Base-by-base conservation (phyloP, 2,329 filamentous ascomycete species). In the Neonectria punicea region DNA sequence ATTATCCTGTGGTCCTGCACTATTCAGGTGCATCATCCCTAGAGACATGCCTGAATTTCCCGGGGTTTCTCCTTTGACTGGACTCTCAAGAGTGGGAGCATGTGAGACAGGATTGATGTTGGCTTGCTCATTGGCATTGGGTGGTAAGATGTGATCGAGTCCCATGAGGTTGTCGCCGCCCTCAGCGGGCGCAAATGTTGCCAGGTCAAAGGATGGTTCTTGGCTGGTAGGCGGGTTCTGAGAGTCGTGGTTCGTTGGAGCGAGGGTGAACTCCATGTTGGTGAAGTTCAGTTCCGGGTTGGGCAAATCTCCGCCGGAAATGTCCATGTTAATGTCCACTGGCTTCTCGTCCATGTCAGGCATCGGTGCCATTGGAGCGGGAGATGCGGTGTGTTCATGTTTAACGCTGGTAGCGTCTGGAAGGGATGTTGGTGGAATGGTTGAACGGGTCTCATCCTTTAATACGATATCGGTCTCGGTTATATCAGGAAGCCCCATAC, bases 221-320 rank as follows among this genome's bases (percentile, higher is more conserved):
- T 75, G 74, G 13, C 71, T 55, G 20, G 68, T 71, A 30, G 70
- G 41, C 32, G 59, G 60, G 16, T 73, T 64, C 49, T 76, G 73
- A 32, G 60, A 68, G 20, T 78, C 68, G 61, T 75, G 75, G 53
- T 76, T 78, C 9, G 80, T 67, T 1, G 85, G 83, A 2, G 83
- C 86, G 5, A 87, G 77, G 0, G 84, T 82, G 67, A 88, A 88
- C 39, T 85, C 81, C 84, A 87, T 87, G 67, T 87, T 80, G 14
- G 86, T 87, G 69, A 87, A 88, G 66, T 83, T 83, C 8, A 83
- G 78, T 56, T 83, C 81, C n/a, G 80, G 74, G 51, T 78, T 58
- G 20, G 68, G 59, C 9, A 69, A 69, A 25, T 64, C 63, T 8
- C 65, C 67, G 3, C 62, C 64, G 1, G 70, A 54, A 4, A 70